A percentile compares a stretch with the other conserved stretches of the same genome.
phyloP scores from a whole-genome alignment of 495 filamentous ascomycete genomes.

The Penicillium desertorum region DNA sequence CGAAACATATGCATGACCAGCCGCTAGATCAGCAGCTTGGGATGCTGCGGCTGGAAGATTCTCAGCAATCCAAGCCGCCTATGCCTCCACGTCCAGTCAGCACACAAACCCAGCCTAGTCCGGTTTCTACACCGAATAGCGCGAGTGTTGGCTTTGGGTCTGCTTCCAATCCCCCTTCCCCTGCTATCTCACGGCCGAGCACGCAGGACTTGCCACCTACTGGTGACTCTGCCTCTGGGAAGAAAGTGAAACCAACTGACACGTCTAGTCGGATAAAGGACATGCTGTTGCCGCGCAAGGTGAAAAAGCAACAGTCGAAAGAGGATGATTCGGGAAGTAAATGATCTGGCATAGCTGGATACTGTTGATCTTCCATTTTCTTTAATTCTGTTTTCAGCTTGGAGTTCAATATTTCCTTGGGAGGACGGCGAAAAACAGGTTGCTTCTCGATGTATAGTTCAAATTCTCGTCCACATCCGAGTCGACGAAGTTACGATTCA shows the following conservation, averaged over 20 bases:
- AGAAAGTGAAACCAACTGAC: constrained; percentile 20
- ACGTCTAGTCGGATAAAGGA: constrained; percentile 23
- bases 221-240: constrained; percentile 17
- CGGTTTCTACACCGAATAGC: neutral
- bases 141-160: neutral
- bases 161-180: constrained; percentile 17
- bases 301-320: constrained; percentile 26
- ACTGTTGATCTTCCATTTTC: constrained; percentile 3
- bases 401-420: neutral
- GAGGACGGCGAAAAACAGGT: neutral
- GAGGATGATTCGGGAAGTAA: constrained; percentile 14
- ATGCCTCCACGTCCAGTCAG: neutral
- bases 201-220: constrained; percentile 11
- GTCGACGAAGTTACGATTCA: constrained; percentile 7
- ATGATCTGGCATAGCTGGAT: constrained; percentile 5
- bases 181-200: constrained; percentile 11
- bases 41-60: constrained; percentile 19
- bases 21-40: constrained; percentile 23
- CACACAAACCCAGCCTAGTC: neutral
- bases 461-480: neutral
- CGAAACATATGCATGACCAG: neutral
- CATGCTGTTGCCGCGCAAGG: constrained; percentile 21
- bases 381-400: neutral
- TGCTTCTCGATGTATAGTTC: neutral
- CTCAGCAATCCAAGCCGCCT: neutral